Evolutionary conservation across 257 asterid genomes (phyloP).

Genomic region (Nicotiana otophora): DNA sequence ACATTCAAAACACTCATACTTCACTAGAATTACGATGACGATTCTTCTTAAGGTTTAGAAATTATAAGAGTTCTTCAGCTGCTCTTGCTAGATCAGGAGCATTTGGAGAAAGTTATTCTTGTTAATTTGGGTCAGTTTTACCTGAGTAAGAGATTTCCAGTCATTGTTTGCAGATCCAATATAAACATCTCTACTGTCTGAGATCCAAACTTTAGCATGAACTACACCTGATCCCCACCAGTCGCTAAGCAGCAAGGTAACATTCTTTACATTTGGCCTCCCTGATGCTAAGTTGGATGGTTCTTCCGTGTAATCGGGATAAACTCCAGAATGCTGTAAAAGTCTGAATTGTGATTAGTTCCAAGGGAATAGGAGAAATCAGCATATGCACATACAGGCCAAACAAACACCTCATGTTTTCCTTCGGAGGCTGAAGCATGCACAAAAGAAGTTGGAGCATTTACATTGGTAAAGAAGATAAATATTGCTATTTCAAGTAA

Average conservation of each 20-base stretch:
- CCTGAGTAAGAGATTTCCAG: conserved; percentile 95
- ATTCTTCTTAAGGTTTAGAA: neutral
- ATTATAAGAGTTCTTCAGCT: neutral
- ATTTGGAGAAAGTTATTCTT: neutral
- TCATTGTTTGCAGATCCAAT: conserved; percentile 91
- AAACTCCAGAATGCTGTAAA: conserved; percentile 88
- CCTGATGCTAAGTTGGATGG: conserved; percentile 64
- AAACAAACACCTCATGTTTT: neutral
- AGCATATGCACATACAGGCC: neutral
- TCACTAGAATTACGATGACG: neutral
- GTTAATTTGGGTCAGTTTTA: conserved; percentile 8
- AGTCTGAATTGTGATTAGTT: conserved; percentile 40
- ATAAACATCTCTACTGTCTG: conserved; percentile 62
- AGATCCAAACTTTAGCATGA: conserved; percentile 90
- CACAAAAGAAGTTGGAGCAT: neutral
- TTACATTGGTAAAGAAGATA: neutral
- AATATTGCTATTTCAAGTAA: neutral
- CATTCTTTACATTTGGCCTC: conserved; percentile 66
- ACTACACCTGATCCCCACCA: conserved; percentile 94
- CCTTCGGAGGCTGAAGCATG: neutral
- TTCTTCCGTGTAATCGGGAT: conserved; percentile 74
- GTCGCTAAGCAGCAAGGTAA: conserved; percentile 56
- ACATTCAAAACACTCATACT: neutral
- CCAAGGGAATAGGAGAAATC: conserved; percentile 7
- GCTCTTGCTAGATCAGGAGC: neutral